phyloP scores from a whole-genome alignment of 768 basidiomycete genomes.

The Mycena rebaudengoi region DNA sequence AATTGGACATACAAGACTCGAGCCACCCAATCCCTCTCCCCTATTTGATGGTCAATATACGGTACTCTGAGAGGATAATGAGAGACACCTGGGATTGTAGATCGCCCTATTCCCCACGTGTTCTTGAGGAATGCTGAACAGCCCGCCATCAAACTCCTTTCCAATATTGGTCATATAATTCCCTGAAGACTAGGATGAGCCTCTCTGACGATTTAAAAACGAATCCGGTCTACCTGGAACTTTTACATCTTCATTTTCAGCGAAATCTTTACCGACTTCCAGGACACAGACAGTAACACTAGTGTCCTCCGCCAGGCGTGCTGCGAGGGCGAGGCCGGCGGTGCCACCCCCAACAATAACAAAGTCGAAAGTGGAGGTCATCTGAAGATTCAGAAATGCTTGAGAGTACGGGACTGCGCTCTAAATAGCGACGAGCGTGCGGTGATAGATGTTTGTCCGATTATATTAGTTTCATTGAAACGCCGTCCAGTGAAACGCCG shows the following conservation, averaged over 20 bases:
- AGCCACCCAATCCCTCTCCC: slow-evolving; percentile 6
- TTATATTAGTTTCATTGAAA: no score
- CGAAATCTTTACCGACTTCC: slow-evolving; percentile 33
- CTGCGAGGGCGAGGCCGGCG: slow-evolving; percentile 49
- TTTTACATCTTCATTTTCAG: slow-evolving; percentile 5
- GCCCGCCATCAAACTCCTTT: slow-evolving; percentile 3
- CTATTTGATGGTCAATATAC: slow-evolving; percentile 1
- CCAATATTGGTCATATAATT: slow-evolving; percentile 13
- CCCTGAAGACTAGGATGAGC: neutral
- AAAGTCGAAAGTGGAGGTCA: slow-evolving; percentile 16
- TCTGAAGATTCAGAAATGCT: no score
- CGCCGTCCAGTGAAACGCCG: no score
- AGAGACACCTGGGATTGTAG: neutral
- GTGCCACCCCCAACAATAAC: slow-evolving; percentile 23
- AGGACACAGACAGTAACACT: slow-evolving; percentile 44
- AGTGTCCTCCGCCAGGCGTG: slow-evolving; percentile 44
- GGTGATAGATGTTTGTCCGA: no score
- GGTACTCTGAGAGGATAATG: neutral
- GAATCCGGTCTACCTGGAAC: neutral
- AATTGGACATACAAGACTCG: neutral
- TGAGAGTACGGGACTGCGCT: no score
- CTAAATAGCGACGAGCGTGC: no score
- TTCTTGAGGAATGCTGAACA: slow-evolving; percentile 6
- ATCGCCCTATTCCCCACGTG: neutral
- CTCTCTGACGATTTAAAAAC: neutral